Percentiles rank a stretch among this genome's conserved stretches.
These are phyloP conservation scores for Alternaria burnsii DNA, from an alignment of 2,329 filamentous ascomycete genomes.

Conservation along the genomic window DNA sequence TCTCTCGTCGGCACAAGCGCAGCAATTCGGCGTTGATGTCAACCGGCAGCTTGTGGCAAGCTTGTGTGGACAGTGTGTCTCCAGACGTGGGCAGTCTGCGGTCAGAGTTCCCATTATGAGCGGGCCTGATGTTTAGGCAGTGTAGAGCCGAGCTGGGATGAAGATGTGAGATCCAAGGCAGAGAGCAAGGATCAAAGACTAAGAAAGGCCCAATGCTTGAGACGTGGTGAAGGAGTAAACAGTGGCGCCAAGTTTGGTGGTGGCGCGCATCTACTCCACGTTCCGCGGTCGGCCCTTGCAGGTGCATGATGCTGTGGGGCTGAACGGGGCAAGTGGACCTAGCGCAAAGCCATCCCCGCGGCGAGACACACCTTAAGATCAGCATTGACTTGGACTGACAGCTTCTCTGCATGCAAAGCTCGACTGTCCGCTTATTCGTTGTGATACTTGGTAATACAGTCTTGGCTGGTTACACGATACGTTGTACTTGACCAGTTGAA, in stretches of 20 bases:
- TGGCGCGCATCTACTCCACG: slow-evolving; percentile 9
- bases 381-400: background rate
- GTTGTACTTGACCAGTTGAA: background rate
- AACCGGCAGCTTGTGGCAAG: slow-evolving; percentile 54
- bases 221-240: background rate
- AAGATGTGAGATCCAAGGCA: no score
- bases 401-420: background rate
- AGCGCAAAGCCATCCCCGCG: slow-evolving; percentile 1
- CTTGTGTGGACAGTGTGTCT: slow-evolving; percentile 52
- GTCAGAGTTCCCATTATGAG: slow-evolving; percentile 52
- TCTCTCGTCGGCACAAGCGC: slow-evolving; percentile 53
- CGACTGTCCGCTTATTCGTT: background rate
- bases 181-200: background rate
- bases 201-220: background rate
- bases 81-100: slow-evolving; percentile 47
- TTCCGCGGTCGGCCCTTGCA: slow-evolving; percentile 12
- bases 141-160: background rate
- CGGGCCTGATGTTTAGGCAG: background rate
- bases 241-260: slow-evolving; percentile 1
- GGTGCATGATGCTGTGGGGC: slow-evolving; percentile 46
- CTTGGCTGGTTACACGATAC: background rate
- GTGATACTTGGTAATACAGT: background rate
- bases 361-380: background rate
- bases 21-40: slow-evolving; percentile 52
- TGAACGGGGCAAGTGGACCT: slow-evolving; percentile 1